Evolutionary conservation across 148 eudicot species (phyloP).

Genomic region (Silene latifolia): DNA sequence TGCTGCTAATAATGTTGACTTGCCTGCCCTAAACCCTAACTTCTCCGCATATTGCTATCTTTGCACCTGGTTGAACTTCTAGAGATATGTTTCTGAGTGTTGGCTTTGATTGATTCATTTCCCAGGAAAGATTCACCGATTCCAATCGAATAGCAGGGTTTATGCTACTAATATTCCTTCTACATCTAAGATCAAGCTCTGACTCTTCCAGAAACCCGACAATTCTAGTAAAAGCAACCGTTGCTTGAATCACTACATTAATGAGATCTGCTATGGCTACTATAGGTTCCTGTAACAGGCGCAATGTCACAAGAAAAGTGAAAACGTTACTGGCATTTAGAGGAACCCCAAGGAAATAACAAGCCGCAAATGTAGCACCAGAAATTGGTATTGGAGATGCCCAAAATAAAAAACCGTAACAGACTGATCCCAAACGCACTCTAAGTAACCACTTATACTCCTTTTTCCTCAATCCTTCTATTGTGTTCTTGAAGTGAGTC

Average conservation of each 20-base stretch:
- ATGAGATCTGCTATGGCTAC: conserved; percentile 57
- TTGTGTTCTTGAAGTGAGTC: conserved; percentile 45
- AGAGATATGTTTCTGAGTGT: conserved; percentile 46
- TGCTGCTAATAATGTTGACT: conserved; percentile 61
- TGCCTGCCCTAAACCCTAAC: conserved; percentile 76
- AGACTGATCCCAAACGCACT: conserved; percentile 57
- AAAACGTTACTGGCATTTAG: conserved; percentile 74
- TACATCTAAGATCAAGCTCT: conserved; percentile 39
- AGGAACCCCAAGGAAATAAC: conserved; percentile 57
- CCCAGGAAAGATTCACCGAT: conserved; percentile 54
- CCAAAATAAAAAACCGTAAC: conserved; percentile 62
- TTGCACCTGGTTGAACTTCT: conserved; percentile 42
- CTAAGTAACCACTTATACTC: neutral
- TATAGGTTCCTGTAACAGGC: conserved; percentile 59
- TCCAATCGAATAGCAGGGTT: conserved; percentile 23
- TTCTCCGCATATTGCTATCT: conserved; percentile 65
- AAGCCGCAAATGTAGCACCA: conserved; percentile 79
- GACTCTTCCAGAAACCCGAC: conserved; percentile 55
- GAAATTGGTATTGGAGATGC: conserved; percentile 72
- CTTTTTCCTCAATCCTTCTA: neutral
- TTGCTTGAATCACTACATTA: conserved; percentile 58
- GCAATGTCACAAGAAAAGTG: conserved; percentile 76
- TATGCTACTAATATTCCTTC: conserved; percentile 3
- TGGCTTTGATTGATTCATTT: conserved; percentile 37
- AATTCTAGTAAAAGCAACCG: conserved; percentile 54